These are phyloP conservation scores for Chytridiales sp. DNA, from an alignment of 371 early-diverging fungal species.

Conservation along the genomic window DNA sequence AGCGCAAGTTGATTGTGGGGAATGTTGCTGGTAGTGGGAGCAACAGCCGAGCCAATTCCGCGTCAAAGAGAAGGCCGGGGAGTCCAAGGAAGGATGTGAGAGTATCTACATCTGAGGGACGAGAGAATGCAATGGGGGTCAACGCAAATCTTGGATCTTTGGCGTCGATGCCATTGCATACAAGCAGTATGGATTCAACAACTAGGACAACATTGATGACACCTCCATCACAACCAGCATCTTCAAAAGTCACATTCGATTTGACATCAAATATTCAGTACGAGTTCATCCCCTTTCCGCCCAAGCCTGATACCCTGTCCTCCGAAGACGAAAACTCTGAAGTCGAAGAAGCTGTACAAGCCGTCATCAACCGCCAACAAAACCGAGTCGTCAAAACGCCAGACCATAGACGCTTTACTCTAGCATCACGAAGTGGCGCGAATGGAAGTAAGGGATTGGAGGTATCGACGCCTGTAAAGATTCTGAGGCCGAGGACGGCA, in stretches of 20 bases:
- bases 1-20: too few species aligned
- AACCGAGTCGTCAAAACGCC: too few species aligned
- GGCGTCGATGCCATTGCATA: too few species aligned
- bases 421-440: not conserved
- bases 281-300: conserved; percentile 3
- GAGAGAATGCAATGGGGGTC: too few species aligned
- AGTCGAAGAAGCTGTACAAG: too few species aligned
- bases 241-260: conserved; percentile 15
- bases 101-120: too few species aligned
- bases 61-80: too few species aligned
- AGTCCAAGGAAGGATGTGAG: too few species aligned
- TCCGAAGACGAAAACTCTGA: conserved; percentile 1
- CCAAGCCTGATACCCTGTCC: not conserved
- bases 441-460: not conserved
- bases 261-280: conserved; percentile 13
- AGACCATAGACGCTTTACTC: too few species aligned
- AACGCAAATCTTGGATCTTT: too few species aligned
- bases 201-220: not conserved
- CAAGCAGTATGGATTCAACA: not conserved
- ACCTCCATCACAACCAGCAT: not conserved
- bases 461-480: conserved; percentile 1
- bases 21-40: too few species aligned
- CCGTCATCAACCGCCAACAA: not conserved
- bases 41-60: too few species aligned
- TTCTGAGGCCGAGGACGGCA: conserved; percentile 32